Evolutionary conservation across 257 asterid species (phyloP), one percentile per base, ranked within the genome.

Genomic region (Scutellaria galericulata): DNA sequence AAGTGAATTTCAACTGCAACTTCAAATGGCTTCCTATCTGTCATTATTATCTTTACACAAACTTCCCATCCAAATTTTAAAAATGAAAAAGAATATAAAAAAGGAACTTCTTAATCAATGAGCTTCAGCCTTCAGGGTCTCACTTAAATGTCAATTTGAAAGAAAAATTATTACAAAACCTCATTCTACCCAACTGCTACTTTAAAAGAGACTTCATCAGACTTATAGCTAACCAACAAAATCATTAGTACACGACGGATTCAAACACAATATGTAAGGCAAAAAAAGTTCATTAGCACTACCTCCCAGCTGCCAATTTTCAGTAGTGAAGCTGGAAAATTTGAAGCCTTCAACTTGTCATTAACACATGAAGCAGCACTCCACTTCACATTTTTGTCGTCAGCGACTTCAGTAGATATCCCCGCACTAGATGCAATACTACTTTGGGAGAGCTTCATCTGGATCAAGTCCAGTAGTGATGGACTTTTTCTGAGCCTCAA

Each of bases 301-400:
- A 90, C 98, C 96, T 93, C 96, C 98, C 98, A 93, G 74, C 80
- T 60, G 79, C 98, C 98, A 61, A 93, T 88, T 77, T 83, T 84
- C 80, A 93, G 66, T 39, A 83, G 61, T 47, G 86, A 79, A 70
- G 89, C 98, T 42, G 81, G 71, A 68, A 90, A 93, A 79, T 90
- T 90, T 10, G 95, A 81, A 15, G 98, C 98, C 85, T 93, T 93
- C 84, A 84, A 48, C 80, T 90, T 92, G 77, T 90, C 96, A 78
- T 77, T 75, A 57, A 78, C 79, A 47, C 64, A 77, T 15, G 79
- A 81, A 62, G 83, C 78, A 71, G 80, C 57, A 63, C 64, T 52
- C 41, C 77, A 83, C 75, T 77, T 81, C 13, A 41, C 74, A 59
- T 82, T 86, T 60, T 78, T 82, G 76, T 84, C 79, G 56, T 60